phyloP scores from a whole-genome alignment of 495 filamentous ascomycete genomes.

The Penicillium steckii region DNA sequence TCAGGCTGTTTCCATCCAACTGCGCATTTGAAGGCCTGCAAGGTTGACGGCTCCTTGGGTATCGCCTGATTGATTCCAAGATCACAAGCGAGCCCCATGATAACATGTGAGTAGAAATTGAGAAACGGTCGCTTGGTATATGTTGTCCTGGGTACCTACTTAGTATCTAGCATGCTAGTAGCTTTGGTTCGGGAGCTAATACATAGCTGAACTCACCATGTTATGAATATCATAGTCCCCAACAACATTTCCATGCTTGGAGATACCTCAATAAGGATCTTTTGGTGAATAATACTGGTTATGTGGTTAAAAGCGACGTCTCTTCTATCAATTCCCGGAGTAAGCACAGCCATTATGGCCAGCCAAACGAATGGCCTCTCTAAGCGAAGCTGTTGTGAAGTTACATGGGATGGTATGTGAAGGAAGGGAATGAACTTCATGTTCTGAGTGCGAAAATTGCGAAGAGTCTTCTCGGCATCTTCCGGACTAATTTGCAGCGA shows the following conservation, averaged over 20 bases:
- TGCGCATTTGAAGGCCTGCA: conserved; percentile 26
- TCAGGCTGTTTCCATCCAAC: conserved; percentile 18
- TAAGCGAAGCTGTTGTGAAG: conserved; percentile 43
- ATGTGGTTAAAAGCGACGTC: conserved; percentile 33
- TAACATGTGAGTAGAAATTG: conserved; percentile 45
- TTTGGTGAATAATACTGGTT: conserved; percentile 43
- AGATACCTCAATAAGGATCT: conserved; percentile 47
- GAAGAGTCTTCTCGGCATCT: conserved; percentile 40
- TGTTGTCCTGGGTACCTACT: conserved; percentile 10
- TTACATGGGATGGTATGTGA: conserved; percentile 41
- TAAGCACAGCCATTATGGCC: conserved; percentile 49
- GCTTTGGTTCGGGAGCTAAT: no score
- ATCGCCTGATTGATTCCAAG: conserved; percentile 53
- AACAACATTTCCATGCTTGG: conserved; percentile 55
- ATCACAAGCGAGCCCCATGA: conserved; percentile 52
- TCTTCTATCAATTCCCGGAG: conserved; percentile 32
- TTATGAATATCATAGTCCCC: conserved; percentile 48
- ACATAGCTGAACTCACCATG: conserved; percentile 32
- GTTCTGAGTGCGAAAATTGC: conserved; percentile 41
- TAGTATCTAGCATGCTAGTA: background rate
- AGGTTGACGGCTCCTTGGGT: conserved; percentile 19
- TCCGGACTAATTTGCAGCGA: conserved; percentile 22
- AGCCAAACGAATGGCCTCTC: conserved; percentile 54
- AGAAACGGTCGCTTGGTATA: conserved; percentile 24
- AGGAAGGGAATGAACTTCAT: conserved; percentile 45